A percentile compares a stretch with the other conserved stretches of the same genome.
Conservation (phyloP, 2,329 filamentous ascomycete genomes). For the Colletotrichum camelliae region DNA sequence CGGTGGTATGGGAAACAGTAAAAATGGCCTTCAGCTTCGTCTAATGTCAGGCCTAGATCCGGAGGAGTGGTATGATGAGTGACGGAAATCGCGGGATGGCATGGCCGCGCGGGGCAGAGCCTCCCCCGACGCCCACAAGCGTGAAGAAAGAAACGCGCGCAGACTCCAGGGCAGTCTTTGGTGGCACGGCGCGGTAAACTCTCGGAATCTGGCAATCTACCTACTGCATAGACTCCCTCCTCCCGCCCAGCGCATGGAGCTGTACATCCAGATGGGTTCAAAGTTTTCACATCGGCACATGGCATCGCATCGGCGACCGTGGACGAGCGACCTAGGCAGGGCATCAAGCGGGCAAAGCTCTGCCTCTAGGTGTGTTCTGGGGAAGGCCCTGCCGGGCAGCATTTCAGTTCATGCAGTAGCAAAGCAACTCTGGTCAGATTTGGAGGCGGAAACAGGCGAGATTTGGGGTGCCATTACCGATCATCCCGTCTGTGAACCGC, state of each 20-base stretch:
- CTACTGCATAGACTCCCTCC: not conserved
- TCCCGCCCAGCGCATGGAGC: not conserved
- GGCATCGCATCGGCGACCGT: not conserved
- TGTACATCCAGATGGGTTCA: not conserved
- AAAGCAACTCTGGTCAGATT: not conserved
- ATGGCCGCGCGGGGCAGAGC: not conserved
- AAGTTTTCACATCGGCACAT: constrained; percentile 1
- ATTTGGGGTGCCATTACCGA: not conserved
- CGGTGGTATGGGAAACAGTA: not conserved
- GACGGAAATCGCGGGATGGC: not conserved
- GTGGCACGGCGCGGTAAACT: not conserved
- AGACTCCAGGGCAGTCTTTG: not conserved
- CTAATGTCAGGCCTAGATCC: constrained; percentile 9
- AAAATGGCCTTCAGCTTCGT: not conserved
- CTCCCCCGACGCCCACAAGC: not conserved
- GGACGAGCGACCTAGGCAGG: not conserved
- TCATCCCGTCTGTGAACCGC: not conserved
- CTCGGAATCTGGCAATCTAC: not conserved
- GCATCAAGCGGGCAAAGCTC: not conserved
- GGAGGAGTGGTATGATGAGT: not conserved
- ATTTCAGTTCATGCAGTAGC: not conserved
- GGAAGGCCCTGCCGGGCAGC: not conserved
- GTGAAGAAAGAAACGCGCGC: not conserved
- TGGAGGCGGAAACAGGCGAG: not conserved
- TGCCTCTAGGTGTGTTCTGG: not conserved